Base-by-base conservation (phyloP, 176 grass and related monocot species). In the Zoysia pacifica region DNA sequence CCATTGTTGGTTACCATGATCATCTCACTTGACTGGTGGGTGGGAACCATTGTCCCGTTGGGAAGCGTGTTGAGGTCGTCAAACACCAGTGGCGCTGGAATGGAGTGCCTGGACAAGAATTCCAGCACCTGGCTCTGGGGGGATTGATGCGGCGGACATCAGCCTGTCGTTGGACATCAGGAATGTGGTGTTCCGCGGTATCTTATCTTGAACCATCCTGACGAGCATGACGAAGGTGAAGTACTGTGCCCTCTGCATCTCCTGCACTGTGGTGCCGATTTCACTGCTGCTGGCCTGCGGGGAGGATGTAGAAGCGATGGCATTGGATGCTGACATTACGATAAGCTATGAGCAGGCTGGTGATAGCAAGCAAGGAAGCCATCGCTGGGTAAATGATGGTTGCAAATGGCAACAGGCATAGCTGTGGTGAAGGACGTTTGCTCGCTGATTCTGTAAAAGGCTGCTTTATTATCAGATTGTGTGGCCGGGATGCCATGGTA, bases 141-240 rank as follows among this genome's bases (percentile, higher is more conserved):
- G 53, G 71, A 93, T 76, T 9, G 46, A 62, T 12, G 82, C 19
- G 1, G 69, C 76, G 62, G 90, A 90, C 69, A 96, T 40, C 72
- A 89, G 45, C 52, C 74, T 85, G 48, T 91, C 86, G 16, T 51
- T 92, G 36, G 90, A 82, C 79, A 88, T 84, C 36, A 88, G 69
- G 68, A 92, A 90, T 37, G 90, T 92, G 28, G 28, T 28, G 79
- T 90, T 92, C 16, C 20, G 12, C 9, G 79, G 85, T 77, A 92
- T 45, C 81, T 85, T 86, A 58, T 81, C 62, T 42, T 78, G 70
- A 58, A 93, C 93, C 93, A 93, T 89, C 47, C 80, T 90, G 61
- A 91, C 14, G 46, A 85, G 86, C 87, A 93, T 91, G 56, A 74
- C 18, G 10, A 93, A 97, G 63, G 83, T 91, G 77, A 89, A 93